phyloP scores from a whole-genome alignment of 305 asterid genomes.

The Fraxinus platypoda region DNA sequence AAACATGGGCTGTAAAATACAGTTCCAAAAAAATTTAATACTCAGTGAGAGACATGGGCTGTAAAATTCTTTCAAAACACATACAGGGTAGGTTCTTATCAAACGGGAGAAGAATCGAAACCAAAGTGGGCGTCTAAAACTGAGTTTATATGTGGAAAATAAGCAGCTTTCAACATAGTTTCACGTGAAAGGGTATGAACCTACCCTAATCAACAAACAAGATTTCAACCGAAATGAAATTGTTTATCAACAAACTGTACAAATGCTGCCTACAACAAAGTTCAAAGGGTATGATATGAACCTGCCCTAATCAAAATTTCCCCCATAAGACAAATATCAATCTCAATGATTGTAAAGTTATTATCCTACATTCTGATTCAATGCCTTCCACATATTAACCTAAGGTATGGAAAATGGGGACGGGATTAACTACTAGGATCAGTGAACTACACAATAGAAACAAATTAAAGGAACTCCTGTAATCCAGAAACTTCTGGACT shows the following conservation, averaged over 20 bases:
- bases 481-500: conserved; percentile 16
- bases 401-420: conserved; percentile 12
- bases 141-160: not conserved
- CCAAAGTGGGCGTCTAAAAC: not conserved
- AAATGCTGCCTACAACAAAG: conserved; percentile 6
- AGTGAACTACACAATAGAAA: not conserved
- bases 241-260: conserved; percentile 29
- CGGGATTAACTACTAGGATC: conserved; percentile 21
- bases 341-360: conserved; percentile 12
- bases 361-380: conserved; percentile 27
- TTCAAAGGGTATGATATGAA: not conserved
- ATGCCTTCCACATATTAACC: conserved; percentile 18
- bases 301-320: conserved; percentile 15
- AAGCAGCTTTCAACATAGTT: not conserved
- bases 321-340: conserved; percentile 9
- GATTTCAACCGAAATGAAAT: not conserved
- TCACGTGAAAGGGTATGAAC: not conserved
- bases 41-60: not conserved
- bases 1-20: too few species aligned
- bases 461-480: conserved; percentile 2
- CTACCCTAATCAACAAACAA: not conserved
- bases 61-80: not conserved
- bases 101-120: not conserved
- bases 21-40: not conserved
- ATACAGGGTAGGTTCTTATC: not conserved